Evolutionary conservation across 2,329 filamentous ascomycete species (phyloP).

Genomic region (Rosellinia necatrix): DNA sequence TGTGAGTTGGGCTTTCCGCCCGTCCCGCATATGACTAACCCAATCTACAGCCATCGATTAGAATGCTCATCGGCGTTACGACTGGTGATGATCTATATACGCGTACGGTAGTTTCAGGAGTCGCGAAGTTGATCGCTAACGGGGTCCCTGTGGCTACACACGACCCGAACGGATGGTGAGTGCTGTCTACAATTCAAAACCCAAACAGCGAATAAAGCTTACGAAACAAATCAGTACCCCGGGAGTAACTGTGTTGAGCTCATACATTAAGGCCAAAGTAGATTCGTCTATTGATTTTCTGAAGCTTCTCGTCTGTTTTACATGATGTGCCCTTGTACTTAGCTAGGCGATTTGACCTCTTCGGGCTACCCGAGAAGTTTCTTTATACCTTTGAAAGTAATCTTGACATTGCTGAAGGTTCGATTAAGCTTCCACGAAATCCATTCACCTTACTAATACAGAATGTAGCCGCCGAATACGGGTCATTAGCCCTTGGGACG

Average conservation of each 20-base stretch:
- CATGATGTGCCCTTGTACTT: neutral
- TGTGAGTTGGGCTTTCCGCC: too few relatives aligned
- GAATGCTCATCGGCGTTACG: too few relatives aligned
- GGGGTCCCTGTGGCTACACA: neutral
- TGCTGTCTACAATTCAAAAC: neutral
- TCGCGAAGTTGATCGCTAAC: neutral
- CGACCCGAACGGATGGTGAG: neutral
- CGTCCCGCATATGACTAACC: neutral
- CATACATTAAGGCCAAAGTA: too few relatives aligned
- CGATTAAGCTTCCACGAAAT: neutral
- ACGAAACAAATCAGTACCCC: neutral
- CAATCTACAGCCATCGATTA: too few relatives aligned
- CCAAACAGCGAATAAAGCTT: constrained; percentile 1
- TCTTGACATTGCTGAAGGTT: constrained; percentile 9
- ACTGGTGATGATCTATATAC: too few relatives aligned
- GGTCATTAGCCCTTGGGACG: constrained; percentile 9
- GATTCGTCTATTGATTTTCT: too few relatives aligned
- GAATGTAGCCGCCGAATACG: constrained; percentile 5
- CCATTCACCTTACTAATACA: neutral
- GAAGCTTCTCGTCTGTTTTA: too few relatives aligned
- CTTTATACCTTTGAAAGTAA: neutral
- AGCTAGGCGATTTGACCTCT: neutral
- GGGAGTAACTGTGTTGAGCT: neutral
- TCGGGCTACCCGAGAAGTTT: neutral
- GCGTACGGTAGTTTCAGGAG: neutral